Percentiles rank a stretch among this genome's conserved stretches.
Evolutionary conservation across 441 rosid species (phyloP).

Genomic region (Cnidoscolus chayamansa): DNA sequence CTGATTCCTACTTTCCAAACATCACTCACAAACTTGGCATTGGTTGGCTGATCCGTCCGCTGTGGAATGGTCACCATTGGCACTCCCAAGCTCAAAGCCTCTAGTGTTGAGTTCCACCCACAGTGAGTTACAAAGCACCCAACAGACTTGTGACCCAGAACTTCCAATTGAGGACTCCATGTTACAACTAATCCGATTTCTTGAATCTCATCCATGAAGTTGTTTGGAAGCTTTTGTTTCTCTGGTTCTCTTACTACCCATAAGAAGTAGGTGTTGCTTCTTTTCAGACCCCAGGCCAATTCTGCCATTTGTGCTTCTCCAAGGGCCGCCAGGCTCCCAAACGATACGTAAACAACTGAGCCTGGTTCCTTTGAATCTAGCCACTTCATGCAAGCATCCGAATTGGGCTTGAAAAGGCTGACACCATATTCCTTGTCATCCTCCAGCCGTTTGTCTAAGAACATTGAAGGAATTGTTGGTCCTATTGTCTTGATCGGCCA

Average conservation of each 20-base stretch:
- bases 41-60: slow-evolving; percentile 22
- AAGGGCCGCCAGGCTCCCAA: slow-evolving; percentile 15
- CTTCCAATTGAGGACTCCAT: slow-evolving; percentile 25
- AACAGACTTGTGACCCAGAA: slow-evolving; percentile 15
- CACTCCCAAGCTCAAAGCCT: slow-evolving; percentile 20
- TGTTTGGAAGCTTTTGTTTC: not conserved
- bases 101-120: slow-evolving; percentile 31
- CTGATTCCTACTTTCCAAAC: slow-evolving; percentile 25
- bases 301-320: slow-evolving; percentile 22
- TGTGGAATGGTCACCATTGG: slow-evolving; percentile 28
- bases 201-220: not conserved
- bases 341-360: slow-evolving; percentile 20
- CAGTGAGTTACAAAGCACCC: slow-evolving; percentile 28
- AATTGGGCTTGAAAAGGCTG: slow-evolving; percentile 8
- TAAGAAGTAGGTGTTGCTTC: slow-evolving; percentile 9
- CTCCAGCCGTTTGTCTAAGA: slow-evolving; percentile 24
- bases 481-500: slow-evolving; percentile 26
- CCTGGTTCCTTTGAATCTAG: slow-evolving; percentile 5
- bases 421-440: slow-evolving; percentile 27
- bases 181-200: slow-evolving; percentile 12
- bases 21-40: slow-evolving; percentile 22
- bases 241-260: slow-evolving; percentile 24
- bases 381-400: slow-evolving; percentile 16
- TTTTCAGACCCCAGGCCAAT: slow-evolving; percentile 12
- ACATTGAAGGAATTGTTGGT: slow-evolving; percentile 28